These are phyloP conservation scores for Thymus quinquecostatus DNA, from an alignment of 257 asterid species.

Conservation along the genomic window DNA sequence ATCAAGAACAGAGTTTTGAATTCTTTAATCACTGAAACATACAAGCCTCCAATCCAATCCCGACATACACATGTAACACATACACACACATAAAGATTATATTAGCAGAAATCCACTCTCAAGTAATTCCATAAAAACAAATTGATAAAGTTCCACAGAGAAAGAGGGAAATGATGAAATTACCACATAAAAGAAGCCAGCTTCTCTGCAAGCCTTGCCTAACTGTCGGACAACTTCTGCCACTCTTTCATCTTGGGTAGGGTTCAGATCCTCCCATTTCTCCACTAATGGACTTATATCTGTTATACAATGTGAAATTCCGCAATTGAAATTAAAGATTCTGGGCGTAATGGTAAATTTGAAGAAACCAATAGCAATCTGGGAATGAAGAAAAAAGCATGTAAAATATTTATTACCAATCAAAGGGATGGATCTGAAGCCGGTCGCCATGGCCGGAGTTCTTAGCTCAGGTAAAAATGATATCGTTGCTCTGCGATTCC, in stretches of 20 bases:
- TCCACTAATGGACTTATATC: conserved; percentile 72
- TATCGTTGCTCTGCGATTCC: too few relatives aligned
- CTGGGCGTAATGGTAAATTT: background rate
- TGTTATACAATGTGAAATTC: conserved; percentile 24
- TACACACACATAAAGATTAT: too few relatives aligned
- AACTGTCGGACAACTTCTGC: conserved; percentile 68
- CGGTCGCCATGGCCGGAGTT: conserved; percentile 67
- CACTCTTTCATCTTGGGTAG: conserved; percentile 56
- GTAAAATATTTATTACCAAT: conserved; percentile 49
- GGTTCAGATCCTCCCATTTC: conserved; percentile 78
- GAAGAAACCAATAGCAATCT: background rate
- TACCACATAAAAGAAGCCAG: conserved; percentile 92
- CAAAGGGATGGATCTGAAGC: conserved; percentile 78
- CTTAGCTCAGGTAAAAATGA: background rate
- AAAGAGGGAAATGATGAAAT: background rate
- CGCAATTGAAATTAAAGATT: too few relatives aligned
- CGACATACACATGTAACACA: background rate
- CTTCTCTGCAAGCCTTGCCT: conserved; percentile 76
- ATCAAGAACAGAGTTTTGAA: background rate
- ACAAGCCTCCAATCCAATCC: too few relatives aligned
- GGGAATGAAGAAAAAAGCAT: too few relatives aligned
- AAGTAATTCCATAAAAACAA: background rate
- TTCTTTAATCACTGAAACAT: background rate
- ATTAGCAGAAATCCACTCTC: too few relatives aligned
- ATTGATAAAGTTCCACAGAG: background rate